Evolutionary conservation across 2,329 filamentous ascomycete genomes (phyloP).

Genomic region (Ciborinia camelliae): DNA sequence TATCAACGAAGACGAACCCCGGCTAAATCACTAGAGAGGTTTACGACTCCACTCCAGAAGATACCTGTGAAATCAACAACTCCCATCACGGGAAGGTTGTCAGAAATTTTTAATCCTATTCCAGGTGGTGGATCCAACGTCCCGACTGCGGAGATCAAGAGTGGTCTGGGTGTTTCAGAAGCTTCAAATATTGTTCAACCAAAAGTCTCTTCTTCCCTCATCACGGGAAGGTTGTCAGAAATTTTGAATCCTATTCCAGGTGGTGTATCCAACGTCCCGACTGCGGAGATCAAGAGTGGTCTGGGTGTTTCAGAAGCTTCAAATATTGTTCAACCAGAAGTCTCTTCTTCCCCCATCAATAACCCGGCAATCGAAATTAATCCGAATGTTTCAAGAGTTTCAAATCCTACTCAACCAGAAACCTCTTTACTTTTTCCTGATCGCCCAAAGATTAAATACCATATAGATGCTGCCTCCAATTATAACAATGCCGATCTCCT

Average conservation of each 20-base stretch:
- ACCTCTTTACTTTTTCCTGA: no score
- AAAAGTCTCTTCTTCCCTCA: neutral
- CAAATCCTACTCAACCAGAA: no score
- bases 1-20: no score
- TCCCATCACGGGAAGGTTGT: neutral
- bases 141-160: neutral
- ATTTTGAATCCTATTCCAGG: no score
- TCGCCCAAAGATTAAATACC: neutral
- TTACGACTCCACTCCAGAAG: neutral
- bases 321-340: neutral
- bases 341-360: neutral
- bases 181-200: neutral
- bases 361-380: no score
- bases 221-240: no score
- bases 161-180: neutral
- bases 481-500: neutral
- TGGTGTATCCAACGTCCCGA: no score
- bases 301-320: neutral
- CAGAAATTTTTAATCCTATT: constrained; percentile 5
- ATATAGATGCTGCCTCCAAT: neutral
- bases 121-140: neutral
- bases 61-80: neutral
- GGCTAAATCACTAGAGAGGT: neutral
- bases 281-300: neutral
- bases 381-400: no score